Evolutionary conservation across 495 filamentous ascomycete species (phyloP), one percentile per base, ranked within the genome.

Genomic region (Aspergillus bridgeri): DNA sequence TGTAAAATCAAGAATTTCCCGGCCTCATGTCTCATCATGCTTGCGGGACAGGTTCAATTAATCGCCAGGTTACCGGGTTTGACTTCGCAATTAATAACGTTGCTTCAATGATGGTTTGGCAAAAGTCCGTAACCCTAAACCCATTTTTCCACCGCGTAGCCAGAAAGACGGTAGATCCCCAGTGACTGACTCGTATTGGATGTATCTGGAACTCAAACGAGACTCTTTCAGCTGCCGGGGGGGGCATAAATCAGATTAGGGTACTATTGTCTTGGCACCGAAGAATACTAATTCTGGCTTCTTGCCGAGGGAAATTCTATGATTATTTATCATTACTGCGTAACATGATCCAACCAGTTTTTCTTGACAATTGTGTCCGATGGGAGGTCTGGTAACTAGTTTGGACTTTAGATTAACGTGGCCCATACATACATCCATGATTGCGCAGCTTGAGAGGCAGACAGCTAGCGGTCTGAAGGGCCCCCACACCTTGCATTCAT

Each of bases 401-500:
- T 13, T 13, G 13, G 33, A 38, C 33, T 15, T 11, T 15, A 1
- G 33, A 38, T 13, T 38, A 15, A 38, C 33, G 11, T 38, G 9
- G 9, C 33, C 33, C 33, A 38, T 38, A 38, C 33, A 13, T 25
- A 51, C 11, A 51, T 17, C 6, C 24, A 38, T 5, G 38, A 13
- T 15, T 51, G 48, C 22, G 29, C 47, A 51, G 11, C 3, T 50
- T 18, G 5, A n/a, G 5, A 25, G 29, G 13, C 46, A 29, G 44
- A 53, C 47, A 49, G 8, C 22, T 33, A 51, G 25, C 48, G 33
- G 33, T 51, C 17, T 33, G 25, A 33, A 38, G 11, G 22, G 15
- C 33, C 18, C n/a, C 24, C 54, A 45, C 43, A 18, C 38, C 42
- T 42, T 60, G 53, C 48, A 56, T 60, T 47, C 48, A 56, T 51